Evolutionary conservation across 208 protist species (phyloP).

Genomic region (Entamoeba histolytica): DNA sequence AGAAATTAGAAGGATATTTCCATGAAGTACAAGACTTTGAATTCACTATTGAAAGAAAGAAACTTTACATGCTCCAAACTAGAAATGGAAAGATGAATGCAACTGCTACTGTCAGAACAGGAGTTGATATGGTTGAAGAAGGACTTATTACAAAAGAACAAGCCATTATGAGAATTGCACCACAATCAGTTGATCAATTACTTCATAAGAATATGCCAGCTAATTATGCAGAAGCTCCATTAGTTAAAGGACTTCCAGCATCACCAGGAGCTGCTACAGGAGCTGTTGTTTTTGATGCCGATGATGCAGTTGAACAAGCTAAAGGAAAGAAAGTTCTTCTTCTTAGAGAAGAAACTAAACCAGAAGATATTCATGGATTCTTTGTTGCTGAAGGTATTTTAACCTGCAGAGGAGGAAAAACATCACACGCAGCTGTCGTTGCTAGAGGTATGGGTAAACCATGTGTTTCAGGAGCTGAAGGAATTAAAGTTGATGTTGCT

Average conservation of each 20-base stretch:
- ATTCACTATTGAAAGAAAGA: slow-evolving; percentile 71
- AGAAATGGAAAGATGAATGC: slow-evolving; percentile 68
- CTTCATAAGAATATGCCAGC: slow-evolving; percentile 59
- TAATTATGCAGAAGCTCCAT: slow-evolving; percentile 27
- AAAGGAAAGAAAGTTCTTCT: slow-evolving; percentile 50
- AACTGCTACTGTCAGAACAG: slow-evolving; percentile 54
- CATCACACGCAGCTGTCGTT: slow-evolving; percentile 76
- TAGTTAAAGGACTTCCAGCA: slow-evolving; percentile 60
- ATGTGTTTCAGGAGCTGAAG: slow-evolving; percentile 60
- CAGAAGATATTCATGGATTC: slow-evolving; percentile 71
- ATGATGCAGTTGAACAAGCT: slow-evolving; percentile 38
- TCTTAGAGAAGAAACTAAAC: slow-evolving; percentile 64
- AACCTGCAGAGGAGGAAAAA: slow-evolving; percentile 67
- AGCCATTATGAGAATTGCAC: slow-evolving; percentile 18
- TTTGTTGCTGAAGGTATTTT: slow-evolving; percentile 56
- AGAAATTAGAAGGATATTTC: slow-evolving; percentile 59
- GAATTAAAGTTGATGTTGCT: slow-evolving; percentile 43
- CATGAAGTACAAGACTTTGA: slow-evolving; percentile 78
- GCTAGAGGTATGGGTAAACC: slow-evolving; percentile 72
- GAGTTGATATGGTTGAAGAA: slow-evolving; percentile 63
- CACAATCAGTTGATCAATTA: slow-evolving; percentile 44
- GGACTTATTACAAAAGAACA: slow-evolving; percentile 32
- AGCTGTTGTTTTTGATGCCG: slow-evolving; percentile 57
- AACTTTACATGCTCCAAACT: slow-evolving; percentile 72
- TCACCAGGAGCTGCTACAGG: slow-evolving; percentile 64